These are phyloP conservation scores for Nevesoporus exiguus DNA, from an alignment of 768 basidiomycete genomes.

Conservation along the genomic window DNA sequence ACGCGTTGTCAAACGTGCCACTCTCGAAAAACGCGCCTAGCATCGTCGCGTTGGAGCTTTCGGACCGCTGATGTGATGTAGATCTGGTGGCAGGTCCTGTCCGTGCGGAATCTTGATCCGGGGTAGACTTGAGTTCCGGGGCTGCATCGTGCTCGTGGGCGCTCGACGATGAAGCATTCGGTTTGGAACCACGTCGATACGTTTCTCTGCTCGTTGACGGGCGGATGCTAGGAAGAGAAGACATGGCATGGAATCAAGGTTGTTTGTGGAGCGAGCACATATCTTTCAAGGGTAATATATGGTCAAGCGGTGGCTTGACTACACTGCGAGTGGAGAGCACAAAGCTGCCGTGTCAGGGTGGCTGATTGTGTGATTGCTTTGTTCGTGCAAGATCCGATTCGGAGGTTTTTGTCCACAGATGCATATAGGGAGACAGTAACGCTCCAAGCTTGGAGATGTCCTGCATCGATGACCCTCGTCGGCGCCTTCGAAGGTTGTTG, in stretches of 20 bases:
- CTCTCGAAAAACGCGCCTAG: neutral
- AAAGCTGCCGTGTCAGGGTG: conserved; percentile 12
- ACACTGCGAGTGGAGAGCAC: conserved; percentile 9
- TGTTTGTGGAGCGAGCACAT: neutral
- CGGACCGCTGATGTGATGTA: neutral
- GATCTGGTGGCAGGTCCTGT: conserved; percentile 1
- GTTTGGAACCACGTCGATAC: neutral
- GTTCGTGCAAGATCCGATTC: conserved; percentile 5
- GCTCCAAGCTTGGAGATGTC: too few species aligned
- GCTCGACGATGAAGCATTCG: neutral
- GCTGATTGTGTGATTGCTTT: conserved; percentile 5
- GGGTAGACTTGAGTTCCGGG: neutral
- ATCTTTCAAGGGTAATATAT: neutral
- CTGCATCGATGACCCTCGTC: neutral
- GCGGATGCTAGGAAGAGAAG: neutral
- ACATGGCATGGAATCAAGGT: conserved; percentile 9
- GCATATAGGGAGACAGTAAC: too few species aligned
- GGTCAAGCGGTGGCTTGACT: conserved; percentile 9
- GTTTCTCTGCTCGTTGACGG: neutral
- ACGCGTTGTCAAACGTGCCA: conserved; percentile 7
- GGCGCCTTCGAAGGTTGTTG: neutral
- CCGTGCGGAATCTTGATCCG: neutral
- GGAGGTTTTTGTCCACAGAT: neutral
- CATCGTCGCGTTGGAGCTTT: conserved; percentile 3
- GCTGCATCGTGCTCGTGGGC: neutral